Conservation (phyloP, 805 yeast species). For the Kodamaea jinghongensis region DNA sequence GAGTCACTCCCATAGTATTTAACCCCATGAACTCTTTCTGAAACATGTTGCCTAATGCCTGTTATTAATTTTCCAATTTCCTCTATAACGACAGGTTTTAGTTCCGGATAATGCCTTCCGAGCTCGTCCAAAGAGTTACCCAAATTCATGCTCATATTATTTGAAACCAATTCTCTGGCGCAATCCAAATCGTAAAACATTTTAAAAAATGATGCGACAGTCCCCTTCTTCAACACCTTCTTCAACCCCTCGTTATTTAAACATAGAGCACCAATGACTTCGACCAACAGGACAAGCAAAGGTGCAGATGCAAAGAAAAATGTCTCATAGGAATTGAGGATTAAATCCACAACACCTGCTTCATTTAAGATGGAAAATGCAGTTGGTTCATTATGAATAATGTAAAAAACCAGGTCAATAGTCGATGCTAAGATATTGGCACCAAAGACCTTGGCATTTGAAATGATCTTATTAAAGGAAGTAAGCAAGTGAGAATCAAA, state of each 20-base stretch:
- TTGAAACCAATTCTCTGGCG: conserved; percentile 50
- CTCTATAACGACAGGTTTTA: conserved; percentile 56
- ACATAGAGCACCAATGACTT: conserved; percentile 78
- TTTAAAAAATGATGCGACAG: conserved; percentile 45
- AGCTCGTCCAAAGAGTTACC: conserved; percentile 77
- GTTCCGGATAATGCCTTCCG: conserved; percentile 76
- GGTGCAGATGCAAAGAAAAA: conserved; percentile 60
- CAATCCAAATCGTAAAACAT: conserved; percentile 47
- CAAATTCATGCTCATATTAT: conserved; percentile 51
- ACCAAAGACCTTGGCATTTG: conserved; percentile 63
- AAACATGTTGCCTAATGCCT: conserved; percentile 39
- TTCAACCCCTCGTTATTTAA: conserved; percentile 70
- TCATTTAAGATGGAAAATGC: conserved; percentile 79
- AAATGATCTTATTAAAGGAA: conserved; percentile 57
- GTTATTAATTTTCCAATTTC: conserved; percentile 47
- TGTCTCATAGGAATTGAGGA: conserved; percentile 54
- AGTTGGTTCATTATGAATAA: conserved; percentile 89
- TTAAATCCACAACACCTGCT: conserved; percentile 64
- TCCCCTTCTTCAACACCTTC: conserved; percentile 43
- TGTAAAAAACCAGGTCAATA: conserved; percentile 61
- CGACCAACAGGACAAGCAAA: conserved; percentile 61
- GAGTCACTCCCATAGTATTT: conserved; percentile 32
- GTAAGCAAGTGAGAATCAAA: conserved; percentile 79
- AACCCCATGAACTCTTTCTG: conserved; percentile 31
- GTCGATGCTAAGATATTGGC: conserved; percentile 58